Percentiles rank a stretch among this genome's conserved stretches.
These are phyloP conservation scores for Stachybotrys chartarum DNA, from an alignment of 2,329 filamentous ascomycete genomes.

Conservation along the genomic window DNA sequence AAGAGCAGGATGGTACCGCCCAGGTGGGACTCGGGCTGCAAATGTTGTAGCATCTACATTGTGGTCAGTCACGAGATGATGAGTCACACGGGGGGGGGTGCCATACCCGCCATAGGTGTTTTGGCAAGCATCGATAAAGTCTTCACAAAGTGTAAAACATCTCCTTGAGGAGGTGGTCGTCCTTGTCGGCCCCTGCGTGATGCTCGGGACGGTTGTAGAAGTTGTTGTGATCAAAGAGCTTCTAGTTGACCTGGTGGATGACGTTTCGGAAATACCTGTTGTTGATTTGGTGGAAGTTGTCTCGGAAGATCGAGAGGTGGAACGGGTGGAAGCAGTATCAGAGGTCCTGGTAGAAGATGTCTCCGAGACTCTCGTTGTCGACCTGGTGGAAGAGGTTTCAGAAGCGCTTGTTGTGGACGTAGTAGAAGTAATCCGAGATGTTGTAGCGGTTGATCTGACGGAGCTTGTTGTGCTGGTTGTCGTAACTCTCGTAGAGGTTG, in stretches of 20 bases:
- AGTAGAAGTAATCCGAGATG: neutral
- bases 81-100: neutral
- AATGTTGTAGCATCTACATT: constrained; percentile 2
- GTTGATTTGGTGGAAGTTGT: neutral
- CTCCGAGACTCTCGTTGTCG: neutral
- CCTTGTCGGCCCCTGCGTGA: neutral
- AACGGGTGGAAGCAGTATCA: neutral
- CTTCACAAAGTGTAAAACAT: constrained; percentile 2
- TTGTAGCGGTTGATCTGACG: neutral
- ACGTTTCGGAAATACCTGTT: neutral
- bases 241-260: neutral
- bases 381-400: neutral
- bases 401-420: neutral
- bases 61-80: neutral
- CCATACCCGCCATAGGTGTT: constrained; percentile 11
- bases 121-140: constrained; percentile 2
- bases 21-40: constrained; percentile 1
- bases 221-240: too few relatives aligned
- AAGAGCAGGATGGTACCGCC: neutral
- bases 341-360: neutral
- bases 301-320: neutral
- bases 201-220: neutral
- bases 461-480: constrained; percentile 1
- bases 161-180: neutral
- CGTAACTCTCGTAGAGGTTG: constrained; percentile 1